Evolutionary conservation across 2,329 filamentous ascomycete species (phyloP).

Genomic region (Sarocladium brachiariae): DNA sequence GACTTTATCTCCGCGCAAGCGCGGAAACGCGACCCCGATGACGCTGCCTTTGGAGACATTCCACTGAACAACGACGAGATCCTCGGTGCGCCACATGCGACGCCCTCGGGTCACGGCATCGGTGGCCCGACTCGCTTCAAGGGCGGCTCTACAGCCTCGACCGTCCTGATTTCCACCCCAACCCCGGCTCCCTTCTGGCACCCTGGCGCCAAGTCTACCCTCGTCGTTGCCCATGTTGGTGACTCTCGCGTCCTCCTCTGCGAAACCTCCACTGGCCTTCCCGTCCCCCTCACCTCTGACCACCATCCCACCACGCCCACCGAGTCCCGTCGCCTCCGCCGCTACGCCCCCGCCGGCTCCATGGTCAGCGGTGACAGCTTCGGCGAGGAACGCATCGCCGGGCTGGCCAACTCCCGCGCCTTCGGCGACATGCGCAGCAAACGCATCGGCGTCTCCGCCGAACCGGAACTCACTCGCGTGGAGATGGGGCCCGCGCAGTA

Average conservation of each 20-base stretch:
- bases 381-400: conserved; percentile 90
- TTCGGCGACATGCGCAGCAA: conserved; percentile 93
- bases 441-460: conserved; percentile 86
- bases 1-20: conserved; percentile 92
- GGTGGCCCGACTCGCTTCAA: conserved; percentile 76
- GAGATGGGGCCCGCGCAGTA: conserved; percentile 81
- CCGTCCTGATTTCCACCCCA: conserved; percentile 86
- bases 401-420: conserved; percentile 85
- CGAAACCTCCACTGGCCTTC: conserved; percentile 72
- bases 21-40: conserved; percentile 66
- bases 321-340: conserved; percentile 75
- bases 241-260: conserved; percentile 90
- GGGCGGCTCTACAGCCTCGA: conserved; percentile 85
- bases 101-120: conserved; percentile 55
- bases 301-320: conserved; percentile 86
- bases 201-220: conserved; percentile 72
- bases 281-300: conserved; percentile 77
- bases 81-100: conserved; percentile 53
- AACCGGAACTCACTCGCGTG: conserved; percentile 77
- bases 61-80: conserved; percentile 83
- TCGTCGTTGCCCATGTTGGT: conserved; percentile 85
- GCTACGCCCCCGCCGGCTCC: conserved; percentile 67
- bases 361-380: conserved; percentile 89
- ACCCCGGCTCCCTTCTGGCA: conserved; percentile 94
- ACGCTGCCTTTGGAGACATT: conserved; percentile 62